These are phyloP conservation scores for Penicillium fimorum DNA, from an alignment of 495 filamentous ascomycete genomes.

Conservation along the genomic window DNA sequence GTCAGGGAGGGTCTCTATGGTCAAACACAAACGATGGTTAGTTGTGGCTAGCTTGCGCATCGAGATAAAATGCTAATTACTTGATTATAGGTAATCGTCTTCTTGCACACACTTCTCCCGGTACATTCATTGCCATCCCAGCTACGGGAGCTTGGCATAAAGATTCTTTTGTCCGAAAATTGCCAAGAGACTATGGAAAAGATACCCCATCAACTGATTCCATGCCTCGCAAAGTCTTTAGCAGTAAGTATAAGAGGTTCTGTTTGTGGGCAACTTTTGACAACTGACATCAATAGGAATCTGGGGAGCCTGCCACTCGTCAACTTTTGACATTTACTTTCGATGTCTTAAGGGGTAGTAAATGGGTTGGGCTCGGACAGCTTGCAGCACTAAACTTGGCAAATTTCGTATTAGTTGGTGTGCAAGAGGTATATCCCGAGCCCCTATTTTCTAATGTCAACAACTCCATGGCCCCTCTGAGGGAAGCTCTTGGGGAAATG, in stretches of 20 bases:
- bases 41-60: slow-evolving; percentile 5
- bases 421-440: slow-evolving; percentile 19
- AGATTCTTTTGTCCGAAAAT: slow-evolving; percentile 32
- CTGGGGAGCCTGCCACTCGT: slow-evolving; percentile 24
- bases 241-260: slow-evolving; percentile 22
- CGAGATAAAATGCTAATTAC: slow-evolving; percentile 6
- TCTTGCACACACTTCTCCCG: slow-evolving; percentile 32
- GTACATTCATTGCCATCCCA: slow-evolving; percentile 22
- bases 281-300: slow-evolving; percentile 15
- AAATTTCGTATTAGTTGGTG: slow-evolving; percentile 23
- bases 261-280: background rate
- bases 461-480: slow-evolving; percentile 12
- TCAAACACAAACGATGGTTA: slow-evolving; percentile 45
- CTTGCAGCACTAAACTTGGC: slow-evolving; percentile 27
- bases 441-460: slow-evolving; percentile 10
- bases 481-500: slow-evolving; percentile 21
- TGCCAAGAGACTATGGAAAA: slow-evolving; percentile 20
- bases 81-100: background rate
- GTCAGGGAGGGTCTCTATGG: slow-evolving; percentile 36
- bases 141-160: slow-evolving; percentile 26
- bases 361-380: background rate
- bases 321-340: slow-evolving; percentile 27
- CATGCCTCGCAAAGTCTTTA: slow-evolving; percentile 25
- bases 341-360: slow-evolving; percentile 19
- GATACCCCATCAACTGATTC: slow-evolving; percentile 25